phyloP scores from a whole-genome alignment of 441 rosid species.

The Aquilaria agallochum region DNA sequence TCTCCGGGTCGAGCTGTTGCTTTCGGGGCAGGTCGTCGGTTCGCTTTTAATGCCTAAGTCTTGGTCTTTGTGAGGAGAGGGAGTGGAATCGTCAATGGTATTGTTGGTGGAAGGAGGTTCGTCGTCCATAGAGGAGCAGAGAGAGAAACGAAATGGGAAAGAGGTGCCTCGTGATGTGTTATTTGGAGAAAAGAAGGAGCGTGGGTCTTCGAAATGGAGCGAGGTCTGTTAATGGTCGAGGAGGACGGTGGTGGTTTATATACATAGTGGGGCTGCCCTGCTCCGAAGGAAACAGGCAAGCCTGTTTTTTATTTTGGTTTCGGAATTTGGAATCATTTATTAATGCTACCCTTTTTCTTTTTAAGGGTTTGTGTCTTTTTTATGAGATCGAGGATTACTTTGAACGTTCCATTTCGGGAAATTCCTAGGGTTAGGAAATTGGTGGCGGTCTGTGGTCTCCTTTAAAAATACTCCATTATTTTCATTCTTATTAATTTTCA shows the following conservation, averaged over 20 bases:
- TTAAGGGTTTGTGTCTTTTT: no score
- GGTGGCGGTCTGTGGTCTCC: no score
- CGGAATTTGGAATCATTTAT: constrained; percentile 27
- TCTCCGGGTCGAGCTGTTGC: constrained; percentile 25
- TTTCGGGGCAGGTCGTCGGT: constrained; percentile 6
- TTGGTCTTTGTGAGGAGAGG: constrained; percentile 18
- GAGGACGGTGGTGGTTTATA: constrained; percentile 50
- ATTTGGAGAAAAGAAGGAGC: constrained; percentile 23
- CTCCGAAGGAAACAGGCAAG: constrained; percentile 18
- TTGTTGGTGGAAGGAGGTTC: constrained; percentile 17
- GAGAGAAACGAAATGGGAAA: constrained; percentile 4
- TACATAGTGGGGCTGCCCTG: constrained; percentile 14
- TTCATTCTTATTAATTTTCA: no score
- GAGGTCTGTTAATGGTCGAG: constrained; percentile 58
- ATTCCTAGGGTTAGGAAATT: no score
- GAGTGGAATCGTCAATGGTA: constrained; percentile 3
- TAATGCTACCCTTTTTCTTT: neutral
- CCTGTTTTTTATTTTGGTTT: constrained; percentile 24
- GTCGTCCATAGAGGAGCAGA: constrained; percentile 29
- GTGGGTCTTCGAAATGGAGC: constrained; percentile 23
- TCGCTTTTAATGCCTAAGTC: constrained; percentile 8
- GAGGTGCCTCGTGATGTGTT: constrained; percentile 3
- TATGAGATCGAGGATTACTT: no score
- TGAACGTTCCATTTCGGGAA: no score
- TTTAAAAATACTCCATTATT: no score